Evolutionary conservation across 2,329 filamentous ascomycete species (phyloP), one percentile per base, ranked within the genome.

Genomic region (Curvularia hawaiiensis): DNA sequence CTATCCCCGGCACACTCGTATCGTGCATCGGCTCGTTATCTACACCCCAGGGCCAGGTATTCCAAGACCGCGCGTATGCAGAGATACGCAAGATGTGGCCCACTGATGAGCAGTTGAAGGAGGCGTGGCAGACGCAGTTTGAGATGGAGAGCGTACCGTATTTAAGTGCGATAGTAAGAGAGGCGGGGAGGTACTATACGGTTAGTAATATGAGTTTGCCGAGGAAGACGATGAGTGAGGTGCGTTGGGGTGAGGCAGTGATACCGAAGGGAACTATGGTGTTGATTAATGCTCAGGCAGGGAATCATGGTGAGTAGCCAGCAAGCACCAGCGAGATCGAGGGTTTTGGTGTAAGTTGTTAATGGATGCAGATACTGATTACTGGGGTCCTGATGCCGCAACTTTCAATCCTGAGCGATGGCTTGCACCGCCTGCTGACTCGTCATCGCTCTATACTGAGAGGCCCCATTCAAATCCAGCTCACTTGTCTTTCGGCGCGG

Each of bases 231-330:
- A 79, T 82, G 18, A 77, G 73, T 0, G 80, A 83, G 43, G 77
- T 85, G 10, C 71, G 79, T 31, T 84, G 82, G 81, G 78, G 83
- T 30, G 80, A 82, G 0, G 80, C 81, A 0, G 75, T 77, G 7
- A 84, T 84, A 43, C 82, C 82, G 0, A 73, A 79, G 2, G 80
- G 81, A 55, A 84, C 82, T 0, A 84, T 84, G 81, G 77, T 84
- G 1, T 70, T 84, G 52, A 82, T 84, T 63, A 84, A 85, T 61
- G 81, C 82, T 1, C 82, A 84, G 63, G 83, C 83, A 22, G 82
- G 78, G 0, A 84, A 84, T 60, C 83, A 84, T 53, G 80, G 79
- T 81, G 68, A 39, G 52, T 18, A 3, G 16, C 26, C 9, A 28
- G 26, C 26, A 12, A 12, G 22, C 8, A 35, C 79, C 79, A 6